A percentile compares a stretch with the other conserved stretches of the same genome.
Evolutionary conservation across 1,139 yeast genomes (phyloP).

Genomic region (Pichia terricola): DNA sequence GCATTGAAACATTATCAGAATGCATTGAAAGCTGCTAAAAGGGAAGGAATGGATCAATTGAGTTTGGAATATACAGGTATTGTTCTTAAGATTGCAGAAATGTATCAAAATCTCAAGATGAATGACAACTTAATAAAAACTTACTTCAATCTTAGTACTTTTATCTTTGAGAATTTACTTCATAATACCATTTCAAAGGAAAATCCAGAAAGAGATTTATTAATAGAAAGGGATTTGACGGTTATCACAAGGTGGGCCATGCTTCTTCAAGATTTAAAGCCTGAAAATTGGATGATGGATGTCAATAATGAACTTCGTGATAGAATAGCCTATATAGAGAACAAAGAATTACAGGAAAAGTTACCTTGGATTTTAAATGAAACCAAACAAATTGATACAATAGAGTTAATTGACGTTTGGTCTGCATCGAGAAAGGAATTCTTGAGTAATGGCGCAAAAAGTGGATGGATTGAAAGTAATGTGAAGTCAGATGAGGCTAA

Average conservation of each 20-base stretch:
- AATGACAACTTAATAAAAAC: constrained; percentile 16
- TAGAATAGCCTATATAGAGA: constrained; percentile 20
- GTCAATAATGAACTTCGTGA: constrained; percentile 13
- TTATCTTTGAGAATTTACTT: constrained; percentile 20
- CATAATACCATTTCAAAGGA: constrained; percentile 12
- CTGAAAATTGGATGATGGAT: constrained; percentile 8
- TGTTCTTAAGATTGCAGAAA: constrained; percentile 76
- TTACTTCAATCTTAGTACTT: constrained; percentile 18
- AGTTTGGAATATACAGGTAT: constrained; percentile 76
- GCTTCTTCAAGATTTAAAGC: constrained; percentile 10
- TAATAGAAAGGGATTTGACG: constrained; percentile 22
- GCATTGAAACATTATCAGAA: constrained; percentile 61
- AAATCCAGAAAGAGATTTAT: constrained; percentile 18
- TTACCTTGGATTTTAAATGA: constrained; percentile 10
- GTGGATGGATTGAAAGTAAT: constrained; percentile 11
- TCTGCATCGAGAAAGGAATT: neutral
- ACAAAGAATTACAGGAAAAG: constrained; percentile 6
- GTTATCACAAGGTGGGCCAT: constrained; percentile 21
- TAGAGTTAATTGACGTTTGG: constrained; percentile 17
- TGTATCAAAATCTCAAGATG: constrained; percentile 38
- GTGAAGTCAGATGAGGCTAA: constrained; percentile 11
- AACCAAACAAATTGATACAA: constrained; percentile 7
- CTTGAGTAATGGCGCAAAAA: neutral
- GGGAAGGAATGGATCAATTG: constrained; percentile 40
- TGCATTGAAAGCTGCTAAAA: constrained; percentile 37